Percentiles rank a stretch among this genome's conserved stretches.
Conservation (phyloP, 306 rosid genomes). For the Glycine soja region DNA sequence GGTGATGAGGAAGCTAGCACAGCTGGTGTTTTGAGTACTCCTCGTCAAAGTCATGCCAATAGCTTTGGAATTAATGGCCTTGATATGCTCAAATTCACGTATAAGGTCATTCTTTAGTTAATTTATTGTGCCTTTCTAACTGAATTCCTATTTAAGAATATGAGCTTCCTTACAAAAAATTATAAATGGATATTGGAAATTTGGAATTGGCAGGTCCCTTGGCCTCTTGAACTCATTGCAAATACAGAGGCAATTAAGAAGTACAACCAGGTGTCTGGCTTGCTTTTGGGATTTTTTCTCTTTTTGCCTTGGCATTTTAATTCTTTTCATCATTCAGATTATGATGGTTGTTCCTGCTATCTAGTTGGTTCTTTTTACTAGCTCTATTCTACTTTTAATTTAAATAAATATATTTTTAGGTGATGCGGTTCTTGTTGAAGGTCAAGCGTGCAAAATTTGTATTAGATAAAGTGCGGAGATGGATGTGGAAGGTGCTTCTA, state of each 20-base stretch:
- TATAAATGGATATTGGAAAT: constrained; percentile 28
- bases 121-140: constrained; percentile 38
- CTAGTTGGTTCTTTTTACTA: constrained; percentile 30
- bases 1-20: constrained; percentile 63
- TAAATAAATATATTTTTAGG: constrained; percentile 52
- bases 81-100: constrained; percentile 82
- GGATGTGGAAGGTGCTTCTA: constrained; percentile 94
- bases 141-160: constrained; percentile 5
- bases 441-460: constrained; percentile 95
- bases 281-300: constrained; percentile 15
- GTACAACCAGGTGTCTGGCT: constrained; percentile 81
- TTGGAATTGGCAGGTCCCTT: constrained; percentile 76
- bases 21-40: constrained; percentile 56
- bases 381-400: constrained; percentile 22
- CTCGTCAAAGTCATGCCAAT: constrained; percentile 60
- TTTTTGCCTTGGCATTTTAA: constrained; percentile 5
- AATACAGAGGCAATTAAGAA: constrained; percentile 89
- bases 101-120: constrained; percentile 68
- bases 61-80: constrained; percentile 89
- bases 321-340: constrained; percentile 33
- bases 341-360: constrained; percentile 13
- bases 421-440: constrained; percentile 91
- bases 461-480: constrained; percentile 93
- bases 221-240: constrained; percentile 99
- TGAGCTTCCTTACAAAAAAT: constrained; percentile 23